Percentiles rank a stretch among this genome's conserved stretches.
These are phyloP conservation scores for Farysia itapuensis DNA, from an alignment of 1,284 basidiomycete species.

Conservation along the genomic window DNA sequence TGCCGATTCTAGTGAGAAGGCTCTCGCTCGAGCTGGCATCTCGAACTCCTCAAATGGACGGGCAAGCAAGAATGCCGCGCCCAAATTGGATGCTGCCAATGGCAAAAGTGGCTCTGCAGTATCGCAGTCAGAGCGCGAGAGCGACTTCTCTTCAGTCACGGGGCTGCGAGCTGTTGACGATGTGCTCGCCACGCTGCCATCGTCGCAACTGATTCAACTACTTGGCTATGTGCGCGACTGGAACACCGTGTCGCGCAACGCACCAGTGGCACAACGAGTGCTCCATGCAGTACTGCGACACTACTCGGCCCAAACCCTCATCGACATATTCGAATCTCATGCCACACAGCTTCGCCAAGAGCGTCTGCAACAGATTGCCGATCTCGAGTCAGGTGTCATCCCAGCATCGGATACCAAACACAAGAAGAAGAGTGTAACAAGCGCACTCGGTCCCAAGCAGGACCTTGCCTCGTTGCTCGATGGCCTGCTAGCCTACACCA, in stretches of 20 bases:
- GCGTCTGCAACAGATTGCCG: constrained; percentile 8
- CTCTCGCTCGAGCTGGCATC: not conserved
- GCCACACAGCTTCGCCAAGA: constrained; percentile 3
- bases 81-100: not conserved
- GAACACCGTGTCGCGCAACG: constrained; percentile 87
- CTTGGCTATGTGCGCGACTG: constrained; percentile 83
- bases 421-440: constrained; percentile 9
- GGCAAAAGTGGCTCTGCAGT: not conserved
- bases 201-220: constrained; percentile 76
- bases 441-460: constrained; percentile 63
- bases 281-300: constrained; percentile 80
- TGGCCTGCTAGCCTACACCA: constrained; percentile 86
- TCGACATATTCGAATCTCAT: constrained; percentile 67
- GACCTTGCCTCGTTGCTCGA: constrained; percentile 71
- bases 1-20: not conserved
- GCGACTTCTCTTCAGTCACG: constrained; percentile 38
- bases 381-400: constrained; percentile 21
- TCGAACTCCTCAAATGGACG: not conserved
- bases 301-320: constrained; percentile 72
- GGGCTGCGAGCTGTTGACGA: constrained; percentile 57
- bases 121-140: no score
- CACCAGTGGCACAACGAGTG: constrained; percentile 80
- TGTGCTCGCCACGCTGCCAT: constrained; percentile 73
- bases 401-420: constrained; percentile 2
- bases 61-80: not conserved